phyloP scores from a whole-genome alignment of 2,329 filamentous ascomycete species.

The Neopestalotiopsis sp. region DNA sequence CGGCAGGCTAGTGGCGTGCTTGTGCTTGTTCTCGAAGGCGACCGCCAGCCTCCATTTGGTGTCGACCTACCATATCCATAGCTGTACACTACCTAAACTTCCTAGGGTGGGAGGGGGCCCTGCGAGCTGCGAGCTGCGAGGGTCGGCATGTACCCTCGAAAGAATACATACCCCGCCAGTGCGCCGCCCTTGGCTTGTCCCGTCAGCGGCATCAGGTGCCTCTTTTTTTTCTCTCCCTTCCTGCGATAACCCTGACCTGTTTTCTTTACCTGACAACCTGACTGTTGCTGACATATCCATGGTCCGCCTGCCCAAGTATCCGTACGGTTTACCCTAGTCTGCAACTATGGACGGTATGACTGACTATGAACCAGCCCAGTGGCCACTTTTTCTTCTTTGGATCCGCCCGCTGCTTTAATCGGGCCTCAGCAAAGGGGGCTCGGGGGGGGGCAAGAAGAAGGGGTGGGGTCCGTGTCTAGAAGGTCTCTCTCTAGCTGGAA shows the following conservation, averaged over 20 bases:
- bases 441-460: neutral
- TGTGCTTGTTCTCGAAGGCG: neutral
- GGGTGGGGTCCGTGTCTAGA: neutral
- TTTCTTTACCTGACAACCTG: neutral
- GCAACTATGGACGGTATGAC: too few species aligned
- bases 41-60: neutral
- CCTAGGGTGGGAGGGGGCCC: neutral
- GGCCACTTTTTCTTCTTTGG: neutral
- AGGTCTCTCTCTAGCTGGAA: neutral
- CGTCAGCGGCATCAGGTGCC: slow-evolving; percentile 10
- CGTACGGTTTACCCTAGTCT: neutral
- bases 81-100: neutral
- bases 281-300: neutral
- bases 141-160: neutral
- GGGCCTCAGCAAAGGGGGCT: neutral
- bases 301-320: neutral
- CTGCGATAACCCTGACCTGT: too few species aligned
- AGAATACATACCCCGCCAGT: slow-evolving; percentile 4
- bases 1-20: slow-evolving; percentile 5
- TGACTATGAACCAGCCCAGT: neutral
- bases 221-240: neutral
- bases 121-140: neutral
- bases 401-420: slow-evolving; percentile 22
- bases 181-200: slow-evolving; percentile 11
- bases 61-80: neutral